These are phyloP conservation scores for Zizania latifolia DNA, from an alignment of 176 grass and related monocot genomes.

Conservation along the genomic window DNA sequence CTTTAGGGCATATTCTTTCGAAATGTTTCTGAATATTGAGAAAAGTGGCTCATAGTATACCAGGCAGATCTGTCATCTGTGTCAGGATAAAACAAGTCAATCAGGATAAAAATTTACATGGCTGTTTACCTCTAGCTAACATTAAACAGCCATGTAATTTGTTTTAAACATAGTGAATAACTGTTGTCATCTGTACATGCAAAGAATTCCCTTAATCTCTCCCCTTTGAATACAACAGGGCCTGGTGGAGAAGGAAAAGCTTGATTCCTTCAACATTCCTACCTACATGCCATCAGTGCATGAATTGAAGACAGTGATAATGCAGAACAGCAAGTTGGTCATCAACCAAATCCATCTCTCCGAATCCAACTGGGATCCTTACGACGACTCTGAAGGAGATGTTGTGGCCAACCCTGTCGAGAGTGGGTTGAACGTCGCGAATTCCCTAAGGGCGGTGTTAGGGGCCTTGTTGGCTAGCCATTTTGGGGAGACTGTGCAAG, in stretches of 20 bases:
- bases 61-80: no score
- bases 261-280: not conserved
- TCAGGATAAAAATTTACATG: no score
- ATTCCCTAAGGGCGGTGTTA: not conserved
- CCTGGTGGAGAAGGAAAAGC: not conserved
- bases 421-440: slow-evolving; percentile 8
- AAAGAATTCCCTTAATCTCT: no score
- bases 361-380: slow-evolving; percentile 18
- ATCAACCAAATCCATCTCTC: not conserved
- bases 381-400: slow-evolving; percentile 1
- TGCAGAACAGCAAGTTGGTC: not conserved
- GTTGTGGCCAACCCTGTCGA: not conserved
- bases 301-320: slow-evolving; percentile 22
- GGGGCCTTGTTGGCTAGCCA: slow-evolving; percentile 14
- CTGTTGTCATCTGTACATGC: no score
- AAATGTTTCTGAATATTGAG: no score
- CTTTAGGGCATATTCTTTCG: no score
- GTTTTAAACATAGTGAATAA: no score
- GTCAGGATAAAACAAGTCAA: no score
- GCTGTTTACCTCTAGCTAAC: no score
- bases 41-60: no score
- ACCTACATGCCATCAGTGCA: not conserved
- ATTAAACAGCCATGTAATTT: no score
- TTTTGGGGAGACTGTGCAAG: slow-evolving; percentile 18
- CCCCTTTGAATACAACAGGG: not conserved